Base-by-base conservation (phyloP, 2,329 filamentous ascomycete genomes). In the Fusarium nodosum region DNA sequence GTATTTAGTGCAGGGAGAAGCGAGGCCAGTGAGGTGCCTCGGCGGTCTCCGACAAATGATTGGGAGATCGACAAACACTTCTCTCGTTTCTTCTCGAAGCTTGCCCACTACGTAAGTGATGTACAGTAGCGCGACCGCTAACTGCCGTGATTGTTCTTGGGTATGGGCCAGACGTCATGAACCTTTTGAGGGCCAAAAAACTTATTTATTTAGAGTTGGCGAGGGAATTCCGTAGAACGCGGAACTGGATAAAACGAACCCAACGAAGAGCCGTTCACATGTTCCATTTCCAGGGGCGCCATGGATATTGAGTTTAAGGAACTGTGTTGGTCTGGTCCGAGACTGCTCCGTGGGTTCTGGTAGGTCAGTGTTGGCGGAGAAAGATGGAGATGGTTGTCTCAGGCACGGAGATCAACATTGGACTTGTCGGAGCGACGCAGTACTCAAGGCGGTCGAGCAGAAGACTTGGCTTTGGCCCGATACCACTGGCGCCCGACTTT, bases 381-480 rank as follows among this genome's bases (percentile, higher is more conserved):
- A 68, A 54, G 42, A 54, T 69, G 66, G 66, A 67, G 66, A 56
- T 69, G 26, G 38, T 63, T 55, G 66, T 70, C 66, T 70, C 66
- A 69, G 66, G 66, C 67, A 69, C 54, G 51, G 51, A 64, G 66
- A 70, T 69, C 66, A 58, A 53, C 58, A 51, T 38, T 44, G 52
- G 22, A 51, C 36, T 52, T 67, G 44, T 68, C 64, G 64, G 64
- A 34, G 64, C 64, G 51, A 62, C 36, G 48, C 13, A 44, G 36
- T 62, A 34, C 47, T 68, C 31, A 60, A 70, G 66, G 66, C 44
- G 62, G 66, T 59, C 31, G 57, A 70, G 38, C 66, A 69, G 59
- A 66, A 67, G 66, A 73, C 64, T 63, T 74, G 71, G 71, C 71
- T 70, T 71, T 72, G 63, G 59, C 56, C 69, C 66, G 60, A 72